Base-by-base conservation (phyloP, 495 filamentous ascomycete genomes). In the Aspergillus leporis region DNA sequence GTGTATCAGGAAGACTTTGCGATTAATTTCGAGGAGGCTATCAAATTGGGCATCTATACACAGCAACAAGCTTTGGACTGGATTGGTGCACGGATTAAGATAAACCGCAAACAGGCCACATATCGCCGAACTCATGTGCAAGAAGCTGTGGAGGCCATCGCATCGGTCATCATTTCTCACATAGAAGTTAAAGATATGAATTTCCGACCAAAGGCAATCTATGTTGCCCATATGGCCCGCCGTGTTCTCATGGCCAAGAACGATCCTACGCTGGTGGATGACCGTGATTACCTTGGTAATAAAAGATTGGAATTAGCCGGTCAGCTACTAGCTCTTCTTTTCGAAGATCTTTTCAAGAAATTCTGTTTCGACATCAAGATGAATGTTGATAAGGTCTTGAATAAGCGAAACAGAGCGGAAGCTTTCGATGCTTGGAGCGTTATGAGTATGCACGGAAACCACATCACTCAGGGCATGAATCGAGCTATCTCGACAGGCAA, bases 241-340 rank as follows among this genome's bases (percentile, higher is more conserved):
- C 84, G 93, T 72, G 92, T 98, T 0, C 67, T 99, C 40, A 96
- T 97, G 91, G 93, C 91, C 12, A 87, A 89, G 69, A 89, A 92
- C 48, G 91, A 98, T 63, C 85, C 89, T 5, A 88, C 85, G 19
- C 79, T 98, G 60, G 90, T 98, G 3, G 94, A 99, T 61, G 94
- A 99, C 70, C 83, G 94, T 64, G 94, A 99, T 71, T 98, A 98
- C 68, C 92, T 98, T 18, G 94, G 94, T 60, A 99, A 99, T 71
- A 99, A 99, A 72, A 81, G 94, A 43, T 74, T 99, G 51, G 94
- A 99, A 74, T 72, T 99, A 72, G 92, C 92, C 19, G 94, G 94
- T 13, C 94, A 97, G 74, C 86, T 99, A 63, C 72, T 99, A 57
- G 90, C 94, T n/a, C 77, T 98, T 12, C 83, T 99, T 0, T 99